Base-by-base conservation (phyloP, 306 rosid species). In the Prunus salicina region DNA sequence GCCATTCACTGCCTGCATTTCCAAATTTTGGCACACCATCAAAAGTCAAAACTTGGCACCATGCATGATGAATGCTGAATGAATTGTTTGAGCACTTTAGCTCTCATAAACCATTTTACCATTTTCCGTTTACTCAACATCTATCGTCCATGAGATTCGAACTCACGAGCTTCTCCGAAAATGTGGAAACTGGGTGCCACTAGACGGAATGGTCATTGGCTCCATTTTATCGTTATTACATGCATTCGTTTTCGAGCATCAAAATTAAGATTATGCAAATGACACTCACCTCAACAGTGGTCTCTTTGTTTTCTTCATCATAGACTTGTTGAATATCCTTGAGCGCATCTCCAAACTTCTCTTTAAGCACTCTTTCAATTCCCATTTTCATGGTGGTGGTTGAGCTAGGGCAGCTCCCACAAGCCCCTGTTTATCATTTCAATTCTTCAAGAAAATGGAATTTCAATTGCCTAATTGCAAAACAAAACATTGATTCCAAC, bases 311-410 rank as follows among this genome's bases (percentile, higher is more conserved):
- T 46, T 86, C 88, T 12, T 87, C 88, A 64, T 88, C 92, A 56
- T 77, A 84, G 0, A 92, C 88, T 78, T 92, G 99, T 14, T 76
- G 83, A 18, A 92, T 88, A 30, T 92, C 93, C 85, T 82, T 89
- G 20, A 96, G 77, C 0, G 90, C 83, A 46, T 92, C 97, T 5
- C 99, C 98, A 43, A 96, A 96, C 83, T 92, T 96, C 16, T 96
- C 99, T 82, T 92, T 95, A 0, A 92, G 88, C 45, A 91, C 97
- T 5, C 97, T 91, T 56, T 95, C 97, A n/a, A 91, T 95, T 22
- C 98, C 98, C 99, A 92, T 92, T 67, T 81, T 89, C 99, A 96
- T 91, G 3, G 99, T 95, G 14, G 97, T 95, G 9, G 97, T 95
- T 15, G 99, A 96, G 90, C 96, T 92, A 0, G 98, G 99, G 79